Conservation (phyloP, 2,329 filamentous ascomycete genomes). For the Paracamarosporium sp. region DNA sequence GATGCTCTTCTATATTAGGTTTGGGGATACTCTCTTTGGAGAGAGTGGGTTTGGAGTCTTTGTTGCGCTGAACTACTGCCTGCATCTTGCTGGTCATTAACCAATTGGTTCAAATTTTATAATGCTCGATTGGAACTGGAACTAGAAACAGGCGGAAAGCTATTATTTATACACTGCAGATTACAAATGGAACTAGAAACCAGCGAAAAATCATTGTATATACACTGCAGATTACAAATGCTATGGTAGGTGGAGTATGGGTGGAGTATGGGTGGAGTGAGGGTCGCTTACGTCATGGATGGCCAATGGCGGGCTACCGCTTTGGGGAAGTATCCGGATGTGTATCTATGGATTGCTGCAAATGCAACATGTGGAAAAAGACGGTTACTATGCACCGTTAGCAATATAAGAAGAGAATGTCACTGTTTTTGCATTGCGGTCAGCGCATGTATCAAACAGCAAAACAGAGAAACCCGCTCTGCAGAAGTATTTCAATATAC, state of each 20-base stretch:
- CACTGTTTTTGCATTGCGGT: no score
- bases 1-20: slow-evolving; percentile 12
- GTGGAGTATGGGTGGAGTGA: not conserved
- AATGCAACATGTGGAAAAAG: no score
- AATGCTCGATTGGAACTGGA: no score
- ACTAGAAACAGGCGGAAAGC: no score
- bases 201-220: not conserved
- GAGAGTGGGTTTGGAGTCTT: slow-evolving; percentile 9
- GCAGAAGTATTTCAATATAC: no score
- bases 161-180: no score
- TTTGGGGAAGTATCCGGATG: not conserved
- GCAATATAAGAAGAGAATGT: no score
- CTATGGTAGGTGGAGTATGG: not conserved
- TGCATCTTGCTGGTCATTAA: not conserved
- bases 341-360: not conserved
- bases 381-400: not conserved
- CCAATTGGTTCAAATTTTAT: no score
- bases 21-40: slow-evolving; percentile 10
- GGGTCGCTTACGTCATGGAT: not conserved
- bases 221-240: no score
- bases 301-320: not conserved
- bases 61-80: slow-evolving; percentile 18
- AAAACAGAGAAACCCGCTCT: not conserved
- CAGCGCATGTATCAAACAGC: no score
- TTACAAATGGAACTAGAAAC: no score